phyloP scores from a whole-genome alignment of 2,329 filamentous ascomycete species.

The Aureobasidium sp. region DNA sequence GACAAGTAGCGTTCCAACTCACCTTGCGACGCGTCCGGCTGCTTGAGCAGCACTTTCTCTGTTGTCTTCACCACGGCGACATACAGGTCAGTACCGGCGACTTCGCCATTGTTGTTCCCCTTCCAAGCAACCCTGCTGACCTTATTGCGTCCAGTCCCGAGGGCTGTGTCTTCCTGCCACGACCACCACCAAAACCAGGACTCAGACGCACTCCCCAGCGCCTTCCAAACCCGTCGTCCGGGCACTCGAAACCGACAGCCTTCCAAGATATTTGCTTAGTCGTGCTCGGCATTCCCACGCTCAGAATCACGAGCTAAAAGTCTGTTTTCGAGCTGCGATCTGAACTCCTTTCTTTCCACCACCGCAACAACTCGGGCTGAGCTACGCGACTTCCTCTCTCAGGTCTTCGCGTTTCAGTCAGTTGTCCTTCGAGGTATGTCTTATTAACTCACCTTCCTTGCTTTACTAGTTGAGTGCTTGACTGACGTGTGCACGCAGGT shows the following conservation, averaged over 20 bases:
- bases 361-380: neutral
- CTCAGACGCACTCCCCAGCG: neutral
- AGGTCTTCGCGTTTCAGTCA: neutral
- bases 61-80: too few relatives aligned
- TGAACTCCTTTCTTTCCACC: neutral
- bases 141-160: too few relatives aligned
- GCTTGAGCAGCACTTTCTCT: neutral
- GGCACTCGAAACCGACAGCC: too few relatives aligned
- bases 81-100: neutral
- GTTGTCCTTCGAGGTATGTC: neutral
- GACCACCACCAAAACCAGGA: neutral
- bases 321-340: neutral
- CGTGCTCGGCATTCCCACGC: neutral
- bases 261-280: neutral
- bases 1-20: neutral
- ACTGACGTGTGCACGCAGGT: neutral
- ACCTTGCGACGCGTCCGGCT: too few relatives aligned
- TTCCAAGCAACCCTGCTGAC: neutral
- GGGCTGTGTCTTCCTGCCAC: too few relatives aligned
- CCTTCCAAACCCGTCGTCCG: neutral
- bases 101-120: too few relatives aligned
- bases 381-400: neutral
- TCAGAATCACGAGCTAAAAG: neutral
- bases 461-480: neutral
- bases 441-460: neutral